A percentile compares a stretch with the other conserved stretches of the same genome.
Evolutionary conservation across 768 basidiomycete genomes (phyloP).

Genomic region (Lentinula edodes): DNA sequence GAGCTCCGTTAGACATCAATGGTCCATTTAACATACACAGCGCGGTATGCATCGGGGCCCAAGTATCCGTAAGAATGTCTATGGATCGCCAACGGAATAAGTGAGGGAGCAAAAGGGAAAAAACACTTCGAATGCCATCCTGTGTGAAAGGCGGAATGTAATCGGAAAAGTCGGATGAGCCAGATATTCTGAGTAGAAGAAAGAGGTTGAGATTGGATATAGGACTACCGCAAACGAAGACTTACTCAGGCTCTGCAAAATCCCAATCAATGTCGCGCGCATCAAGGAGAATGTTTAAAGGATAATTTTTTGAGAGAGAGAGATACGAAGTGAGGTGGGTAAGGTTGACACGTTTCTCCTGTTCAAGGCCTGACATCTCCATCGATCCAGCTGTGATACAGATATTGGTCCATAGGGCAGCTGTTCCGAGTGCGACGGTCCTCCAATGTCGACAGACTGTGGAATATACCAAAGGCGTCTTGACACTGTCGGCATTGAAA

Average conservation of each 20-base stretch:
- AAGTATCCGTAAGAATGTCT: slow-evolving; percentile 49
- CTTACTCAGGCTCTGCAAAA: slow-evolving; percentile 46
- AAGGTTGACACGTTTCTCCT: slow-evolving; percentile 21
- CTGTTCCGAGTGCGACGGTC: slow-evolving; percentile 38
- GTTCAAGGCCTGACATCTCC: slow-evolving; percentile 18
- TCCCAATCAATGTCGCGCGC: slow-evolving; percentile 56
- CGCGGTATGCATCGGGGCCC: slow-evolving; percentile 53
- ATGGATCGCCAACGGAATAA: slow-evolving; percentile 48
- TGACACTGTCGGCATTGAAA: slow-evolving; percentile 35
- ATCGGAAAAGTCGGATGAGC: slow-evolving; percentile 14
- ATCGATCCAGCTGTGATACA: slow-evolving; percentile 33
- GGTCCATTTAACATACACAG: slow-evolving; percentile 37
- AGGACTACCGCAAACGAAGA: not conserved
- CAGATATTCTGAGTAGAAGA: slow-evolving; percentile 18
- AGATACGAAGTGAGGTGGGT: slow-evolving; percentile 37
- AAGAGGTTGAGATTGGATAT: not conserved
- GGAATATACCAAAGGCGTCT: slow-evolving; percentile 39
- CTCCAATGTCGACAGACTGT: slow-evolving; percentile 51
- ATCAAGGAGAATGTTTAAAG: slow-evolving; percentile 53
- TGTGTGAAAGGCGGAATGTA: slow-evolving; percentile 25
- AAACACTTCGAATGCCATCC: slow-evolving; percentile 38
- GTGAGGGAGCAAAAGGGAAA: slow-evolving; percentile 47
- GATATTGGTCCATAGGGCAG: slow-evolving; percentile 51
- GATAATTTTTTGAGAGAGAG: slow-evolving; percentile 38
- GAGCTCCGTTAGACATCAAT: slow-evolving; percentile 29